A percentile compares a stretch with the other conserved stretches of the same genome.
Conservation (phyloP, 257 asterid species). For the Linaria vulgaris region DNA sequence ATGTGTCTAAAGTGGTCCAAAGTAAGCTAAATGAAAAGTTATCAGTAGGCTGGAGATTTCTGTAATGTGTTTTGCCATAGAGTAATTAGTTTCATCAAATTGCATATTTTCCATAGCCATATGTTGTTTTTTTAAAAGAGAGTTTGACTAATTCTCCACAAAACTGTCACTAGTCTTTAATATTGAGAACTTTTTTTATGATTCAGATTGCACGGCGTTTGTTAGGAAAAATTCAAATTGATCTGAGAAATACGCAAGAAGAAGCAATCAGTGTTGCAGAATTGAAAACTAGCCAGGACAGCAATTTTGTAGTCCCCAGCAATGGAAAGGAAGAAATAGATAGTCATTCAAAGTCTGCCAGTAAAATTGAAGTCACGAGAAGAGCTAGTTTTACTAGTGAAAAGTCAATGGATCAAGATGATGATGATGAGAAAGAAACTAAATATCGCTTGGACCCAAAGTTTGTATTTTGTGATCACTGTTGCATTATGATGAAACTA, state of each 20-base stretch:
- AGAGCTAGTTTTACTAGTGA: constrained; percentile 87
- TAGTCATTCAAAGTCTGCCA: constrained; percentile 40
- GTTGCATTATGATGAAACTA: constrained; percentile 5
- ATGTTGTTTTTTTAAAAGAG: background rate
- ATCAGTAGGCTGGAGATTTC: background rate
- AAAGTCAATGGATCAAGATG: constrained; percentile 77
- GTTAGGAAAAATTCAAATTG: constrained; percentile 86
- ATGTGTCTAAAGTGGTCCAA: background rate
- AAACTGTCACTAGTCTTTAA: background rate
- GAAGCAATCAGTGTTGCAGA: constrained; percentile 90
- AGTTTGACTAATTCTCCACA: constrained; percentile 11
- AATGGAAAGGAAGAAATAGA: constrained; percentile 62
- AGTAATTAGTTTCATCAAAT: background rate
- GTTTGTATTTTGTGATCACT: constrained; percentile 41
- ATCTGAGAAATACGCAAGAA: constrained; percentile 82
- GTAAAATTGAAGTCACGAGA: constrained; percentile 57
- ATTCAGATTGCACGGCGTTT: constrained; percentile 89
- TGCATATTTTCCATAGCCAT: no score
- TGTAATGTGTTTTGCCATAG: background rate
- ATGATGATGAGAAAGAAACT: constrained; percentile 87
- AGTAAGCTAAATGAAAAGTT: background rate
- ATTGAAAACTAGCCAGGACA: constrained; percentile 65
- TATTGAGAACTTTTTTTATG: background rate
- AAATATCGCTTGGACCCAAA: constrained; percentile 93
- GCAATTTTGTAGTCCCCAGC: constrained; percentile 31